Evolutionary conservation across 139 green algal genomes (phyloP).

Genomic region (Picochlorum sp.): DNA sequence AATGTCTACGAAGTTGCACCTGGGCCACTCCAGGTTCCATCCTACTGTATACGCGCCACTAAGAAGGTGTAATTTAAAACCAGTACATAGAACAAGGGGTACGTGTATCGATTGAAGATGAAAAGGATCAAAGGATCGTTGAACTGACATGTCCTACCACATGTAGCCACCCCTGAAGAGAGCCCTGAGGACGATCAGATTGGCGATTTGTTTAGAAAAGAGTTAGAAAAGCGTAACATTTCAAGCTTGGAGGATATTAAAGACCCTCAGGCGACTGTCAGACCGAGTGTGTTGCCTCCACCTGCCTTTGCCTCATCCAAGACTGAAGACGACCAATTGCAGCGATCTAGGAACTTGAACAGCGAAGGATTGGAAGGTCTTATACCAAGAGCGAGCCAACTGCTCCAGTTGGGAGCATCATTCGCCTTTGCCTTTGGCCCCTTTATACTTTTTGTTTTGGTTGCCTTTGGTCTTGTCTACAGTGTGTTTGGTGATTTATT

Average conservation of each 20-base stretch:
- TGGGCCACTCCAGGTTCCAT: no score
- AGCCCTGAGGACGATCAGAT: constrained; percentile 16
- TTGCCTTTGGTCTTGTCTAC: constrained; percentile 32
- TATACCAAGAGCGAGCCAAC: constrained; percentile 40
- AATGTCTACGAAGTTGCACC: no score
- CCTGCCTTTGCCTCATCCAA: constrained; percentile 12
- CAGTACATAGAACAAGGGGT: no score
- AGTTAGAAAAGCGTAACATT: constrained; percentile 43
- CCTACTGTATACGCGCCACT: no score
- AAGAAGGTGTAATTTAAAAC: no score
- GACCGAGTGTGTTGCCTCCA: neutral
- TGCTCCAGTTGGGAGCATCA: constrained; percentile 56
- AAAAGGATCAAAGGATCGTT: no score
- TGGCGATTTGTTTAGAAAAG: constrained; percentile 52
- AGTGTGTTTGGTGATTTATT: constrained; percentile 55
- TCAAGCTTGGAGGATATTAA: constrained; percentile 5
- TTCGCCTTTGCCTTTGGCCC: constrained; percentile 71
- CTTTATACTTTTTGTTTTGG: constrained; percentile 48
- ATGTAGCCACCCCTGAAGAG: neutral
- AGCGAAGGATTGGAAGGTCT: constrained; percentile 67
- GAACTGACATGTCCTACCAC: no score
- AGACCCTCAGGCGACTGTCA: constrained; percentile 4
- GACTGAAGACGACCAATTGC: constrained; percentile 33
- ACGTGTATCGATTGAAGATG: no score
- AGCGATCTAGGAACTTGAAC: constrained; percentile 35